Evolutionary conservation across 1,139 yeast genomes (phyloP), one percentile per base, ranked within the genome.

Genomic region (Saccharomyces uvarum): DNA sequence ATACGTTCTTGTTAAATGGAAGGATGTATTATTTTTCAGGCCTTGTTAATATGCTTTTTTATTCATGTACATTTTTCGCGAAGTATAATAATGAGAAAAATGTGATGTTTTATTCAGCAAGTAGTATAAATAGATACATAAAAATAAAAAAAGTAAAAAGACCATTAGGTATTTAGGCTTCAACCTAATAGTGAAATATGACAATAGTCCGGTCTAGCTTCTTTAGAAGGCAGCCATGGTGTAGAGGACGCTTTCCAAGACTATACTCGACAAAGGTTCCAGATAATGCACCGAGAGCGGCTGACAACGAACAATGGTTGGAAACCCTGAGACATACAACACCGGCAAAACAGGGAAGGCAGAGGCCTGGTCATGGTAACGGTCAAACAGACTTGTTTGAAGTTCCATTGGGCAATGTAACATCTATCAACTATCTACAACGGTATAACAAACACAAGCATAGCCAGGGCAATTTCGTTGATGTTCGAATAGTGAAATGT

Each of bases 401-500:
- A 27, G 57, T 76, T 1, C 72, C 77, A 0, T 66, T 75, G n/a
- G 60, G 72, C 0, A 70, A 72, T 26, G 74, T 72, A 2, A 38
- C 44, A 4, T 47, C 27, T 63, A 64, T 28, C 50, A 67, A 52
- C 38, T 75, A 56, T 58, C 69, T 53, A 47, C 71, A 50, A 65
- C 67, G 56, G 62, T 60, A 57, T 41, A 69, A 62, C 63, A 79
- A 62, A 72, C 79, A 56, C 69, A 74, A 59, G 69, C 77, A 38
- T 74, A 70, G 61, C 52, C 64, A 67, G 56, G 54, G 69, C 49
- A 65, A 68, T 6, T 80, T 80, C 59, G 72, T 81, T 0, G 96
- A 89, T 68, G 70, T 88, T n/a, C 77, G 82, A 60, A 77, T 89
- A 14, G 77, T 90, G 4, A 78, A 81, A 54, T 74, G 88, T n/a